Base-by-base conservation (phyloP, 106 monocot species). In the Narthecium ossifragum region DNA sequence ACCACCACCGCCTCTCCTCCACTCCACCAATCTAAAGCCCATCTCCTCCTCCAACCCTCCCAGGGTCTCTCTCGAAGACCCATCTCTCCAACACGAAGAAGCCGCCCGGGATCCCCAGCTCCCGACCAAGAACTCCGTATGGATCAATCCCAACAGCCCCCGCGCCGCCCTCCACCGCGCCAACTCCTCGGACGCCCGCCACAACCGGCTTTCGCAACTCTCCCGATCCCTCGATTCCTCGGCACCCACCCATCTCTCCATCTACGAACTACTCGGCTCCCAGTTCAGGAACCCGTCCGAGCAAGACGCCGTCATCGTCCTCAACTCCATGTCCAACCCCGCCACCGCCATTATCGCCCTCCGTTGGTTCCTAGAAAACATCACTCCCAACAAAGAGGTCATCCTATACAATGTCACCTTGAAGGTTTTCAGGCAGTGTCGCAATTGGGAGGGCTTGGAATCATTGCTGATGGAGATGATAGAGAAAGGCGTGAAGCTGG, bases 331-430 rank as follows among this genome's bases (percentile, higher is more conserved):
- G 83, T 26, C 53, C 2, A 72, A 78, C 56, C 5, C 86, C 5
- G 56, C 45, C 32, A 63, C 67, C 41, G 75, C 90, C 14, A 30
- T 90, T 18, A 41, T 70, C 53, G 52, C 67, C 14, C 74, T 93
- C 24, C 15, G 61, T 25, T 93, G 92, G 92, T 82, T 88, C 69
- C 81, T 46, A 30, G 12, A 27, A 24, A 74, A 62, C 24, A 49
- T 82, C 23, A 53, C 64, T 17, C 10, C 57, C 63, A 55, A 66
- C 13, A 88, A 70, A 18, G 64, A 75, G 62, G 71, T 76, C 18
- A 67, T 84, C 46, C 71, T 90, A 33, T 98, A 75, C 74, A 98
- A 98, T 34, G 84, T 98, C 34, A 70, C 86, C 17, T 37, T 98
- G 23, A 98, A 98, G 60, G 73, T 66, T 8, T 38, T 90, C 30